Base-by-base conservation (phyloP, 805 yeast genomes). In the Millerozyma miso region DNA sequence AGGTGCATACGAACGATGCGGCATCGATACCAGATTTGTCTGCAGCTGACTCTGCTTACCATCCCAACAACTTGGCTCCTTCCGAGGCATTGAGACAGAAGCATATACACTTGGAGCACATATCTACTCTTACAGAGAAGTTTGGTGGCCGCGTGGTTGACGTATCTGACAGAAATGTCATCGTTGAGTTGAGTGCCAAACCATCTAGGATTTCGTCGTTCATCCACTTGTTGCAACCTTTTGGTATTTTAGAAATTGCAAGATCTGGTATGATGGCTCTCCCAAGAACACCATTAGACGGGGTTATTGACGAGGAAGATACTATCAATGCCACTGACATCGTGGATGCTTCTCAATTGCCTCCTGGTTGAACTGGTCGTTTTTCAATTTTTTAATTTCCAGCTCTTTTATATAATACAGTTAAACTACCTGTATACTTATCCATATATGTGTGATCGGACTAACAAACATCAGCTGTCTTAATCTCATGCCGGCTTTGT, bases 241-340 rank as follows among this genome's bases (percentile, higher is more conserved):
- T 93, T 60, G 99, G 99, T 59, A 83, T 93, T 45, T 77, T 93
- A 58, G 99, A 93, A 69, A 85, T 91, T 56, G 96, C 97, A 35
- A 81, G 99, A 71, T 85, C 96, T 19, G 99, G 99, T 70, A 88
- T 91, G 95, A 89, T 93, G 91, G 99, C 98, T 7, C 77, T 93
- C 57, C 95, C 98, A 59, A 83, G 97, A 77, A 88, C 98, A 39
- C 97, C 96, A 35, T 69, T 89, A 53, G 87, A 83, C 50, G 69
- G 68, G 17, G 63, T 59, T 35, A 57, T 59, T 32, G 69, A 63
- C 35, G 76, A 69, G 15, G 80, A 74, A 20, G 84, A 76, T 7
- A 50, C 52, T 10, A 74, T 69, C 10, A 81, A 78, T 46, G 85
- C 83, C 31, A 65, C 72, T 43, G 87, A 85, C 43, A 79, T 81